phyloP scores from a whole-genome alignment of 2,329 filamentous ascomycete genomes.

The Stagonosporopsis tanaceti region DNA sequence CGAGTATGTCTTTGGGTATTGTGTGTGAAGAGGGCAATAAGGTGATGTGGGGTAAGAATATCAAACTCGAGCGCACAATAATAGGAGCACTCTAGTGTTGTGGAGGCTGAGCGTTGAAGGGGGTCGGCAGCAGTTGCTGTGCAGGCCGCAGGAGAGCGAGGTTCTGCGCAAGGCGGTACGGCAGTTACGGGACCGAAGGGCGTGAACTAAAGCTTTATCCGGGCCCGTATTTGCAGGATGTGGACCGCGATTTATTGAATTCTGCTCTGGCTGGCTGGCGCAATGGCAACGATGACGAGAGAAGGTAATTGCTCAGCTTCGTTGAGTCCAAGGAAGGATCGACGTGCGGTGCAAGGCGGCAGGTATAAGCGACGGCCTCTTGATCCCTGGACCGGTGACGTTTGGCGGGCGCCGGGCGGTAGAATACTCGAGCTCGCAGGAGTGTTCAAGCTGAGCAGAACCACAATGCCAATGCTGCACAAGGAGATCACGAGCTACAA shows the following conservation, averaged over 20 bases:
- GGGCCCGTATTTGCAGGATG: background rate
- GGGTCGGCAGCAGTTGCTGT: conserved; percentile 17
- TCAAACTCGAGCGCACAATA: background rate
- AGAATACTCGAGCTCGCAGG: background rate
- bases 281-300: conserved; percentile 17
- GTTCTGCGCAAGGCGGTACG: conserved; percentile 15
- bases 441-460: background rate
- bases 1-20: background rate
- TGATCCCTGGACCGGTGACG: conserved; percentile 21
- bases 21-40: background rate
- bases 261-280: conserved; percentile 16
- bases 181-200: conserved; percentile 13
- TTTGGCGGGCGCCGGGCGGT: background rate
- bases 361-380: conserved; percentile 13
- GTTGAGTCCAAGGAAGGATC: conserved; percentile 22
- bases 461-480: conserved; percentile 1
- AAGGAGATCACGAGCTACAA: conserved; percentile 4
- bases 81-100: conserved; percentile 2
- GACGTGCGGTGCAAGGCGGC: conserved; percentile 13
- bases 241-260: conserved; percentile 11
- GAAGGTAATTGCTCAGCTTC: conserved; percentile 21
- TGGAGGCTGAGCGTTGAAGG: conserved; percentile 11
- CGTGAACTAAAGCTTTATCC: conserved; percentile 13
- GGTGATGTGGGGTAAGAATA: conserved; percentile 3
- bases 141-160: conserved; percentile 11